Percentiles rank a stretch among this genome's conserved stretches.
Evolutionary conservation across 352 stramenopile species (phyloP).

Genomic region (Phytophthora quininea): DNA sequence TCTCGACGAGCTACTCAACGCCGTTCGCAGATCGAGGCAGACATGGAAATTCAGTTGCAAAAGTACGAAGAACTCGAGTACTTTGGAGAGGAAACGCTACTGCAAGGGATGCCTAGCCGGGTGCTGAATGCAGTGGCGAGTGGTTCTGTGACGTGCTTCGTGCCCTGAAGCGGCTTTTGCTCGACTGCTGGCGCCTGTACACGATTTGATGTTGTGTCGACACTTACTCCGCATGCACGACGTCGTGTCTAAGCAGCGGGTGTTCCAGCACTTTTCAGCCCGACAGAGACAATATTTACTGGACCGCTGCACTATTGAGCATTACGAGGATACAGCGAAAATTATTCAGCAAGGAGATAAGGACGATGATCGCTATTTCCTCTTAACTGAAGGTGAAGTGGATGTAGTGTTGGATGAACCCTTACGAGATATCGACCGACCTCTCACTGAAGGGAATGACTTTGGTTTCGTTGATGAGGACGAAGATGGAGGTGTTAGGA

Average conservation of each 20-base stretch:
- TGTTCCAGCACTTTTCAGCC: conserved; percentile 61
- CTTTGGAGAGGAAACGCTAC: conserved; percentile 69
- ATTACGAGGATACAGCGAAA: conserved; percentile 46
- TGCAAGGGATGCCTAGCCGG: conserved; percentile 34
- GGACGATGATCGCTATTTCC: conserved; percentile 70
- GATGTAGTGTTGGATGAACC: conserved; percentile 58
- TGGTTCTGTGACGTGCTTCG: conserved; percentile 56
- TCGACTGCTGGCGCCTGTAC: conserved; percentile 51
- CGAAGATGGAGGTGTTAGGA: conserved; percentile 12
- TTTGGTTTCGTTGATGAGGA: not conserved
- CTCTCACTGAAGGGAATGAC: not conserved
- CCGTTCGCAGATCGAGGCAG: conserved; percentile 50
- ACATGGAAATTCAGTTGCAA: conserved; percentile 63
- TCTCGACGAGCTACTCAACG: conserved; percentile 22
- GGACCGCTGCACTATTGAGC: conserved; percentile 51
- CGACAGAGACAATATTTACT: conserved; percentile 42
- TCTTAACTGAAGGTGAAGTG: conserved; percentile 66
- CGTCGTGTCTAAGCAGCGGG: conserved; percentile 64
- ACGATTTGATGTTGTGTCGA: conserved; percentile 65
- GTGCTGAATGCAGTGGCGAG: conserved; percentile 60
- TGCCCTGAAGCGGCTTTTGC: conserved; percentile 42
- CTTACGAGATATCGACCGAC: conserved; percentile 2
- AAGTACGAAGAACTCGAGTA: conserved; percentile 61
- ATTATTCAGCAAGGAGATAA: conserved; percentile 68
- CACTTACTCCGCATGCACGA: conserved; percentile 55